These are phyloP conservation scores for Zygosaccharomyces sapae DNA, from an alignment of 1,139 yeast genomes.

Conservation along the genomic window DNA sequence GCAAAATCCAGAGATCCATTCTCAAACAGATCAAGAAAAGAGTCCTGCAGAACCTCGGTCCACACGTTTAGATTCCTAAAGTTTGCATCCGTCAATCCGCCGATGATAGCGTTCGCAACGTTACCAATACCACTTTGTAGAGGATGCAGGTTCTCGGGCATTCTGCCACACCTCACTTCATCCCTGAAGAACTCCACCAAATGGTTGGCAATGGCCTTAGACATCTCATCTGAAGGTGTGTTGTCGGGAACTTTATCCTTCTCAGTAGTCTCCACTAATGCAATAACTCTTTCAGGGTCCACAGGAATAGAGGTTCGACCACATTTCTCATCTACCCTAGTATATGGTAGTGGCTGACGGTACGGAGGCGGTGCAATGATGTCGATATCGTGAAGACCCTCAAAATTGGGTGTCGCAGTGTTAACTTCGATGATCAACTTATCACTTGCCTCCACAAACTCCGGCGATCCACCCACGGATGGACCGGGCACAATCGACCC, in stretches of 20 bases:
- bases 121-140: constrained; percentile 97
- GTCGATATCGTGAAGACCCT: constrained; percentile 94
- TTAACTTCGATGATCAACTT: constrained; percentile 89
- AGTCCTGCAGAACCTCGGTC: constrained; percentile 98
- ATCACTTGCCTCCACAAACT: constrained; percentile 77
- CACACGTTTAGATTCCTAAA: constrained; percentile 87
- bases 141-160: constrained; percentile 90
- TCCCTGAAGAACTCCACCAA: constrained; percentile 85
- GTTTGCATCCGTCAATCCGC: constrained; percentile 81
- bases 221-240: constrained; percentile 79
- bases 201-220: constrained; percentile 74
- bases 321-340: constrained; percentile 62
- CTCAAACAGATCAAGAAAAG: constrained; percentile 90
- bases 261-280: constrained; percentile 77
- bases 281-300: constrained; percentile 83
- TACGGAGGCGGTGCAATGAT: constrained; percentile 85
- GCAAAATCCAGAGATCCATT: constrained; percentile 90
- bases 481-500: constrained; percentile 95
- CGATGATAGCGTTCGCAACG: constrained; percentile 96
- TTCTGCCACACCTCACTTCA: constrained; percentile 83
- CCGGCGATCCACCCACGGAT: constrained; percentile 96
- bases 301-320: constrained; percentile 78
- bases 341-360: constrained; percentile 86
- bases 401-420: constrained; percentile 89
- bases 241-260: constrained; percentile 83